A percentile compares a stretch with the other conserved stretches of the same genome.
These are phyloP conservation scores for Podospora appendiculata DNA, from an alignment of 495 filamentous ascomycete species.

Conservation along the genomic window DNA sequence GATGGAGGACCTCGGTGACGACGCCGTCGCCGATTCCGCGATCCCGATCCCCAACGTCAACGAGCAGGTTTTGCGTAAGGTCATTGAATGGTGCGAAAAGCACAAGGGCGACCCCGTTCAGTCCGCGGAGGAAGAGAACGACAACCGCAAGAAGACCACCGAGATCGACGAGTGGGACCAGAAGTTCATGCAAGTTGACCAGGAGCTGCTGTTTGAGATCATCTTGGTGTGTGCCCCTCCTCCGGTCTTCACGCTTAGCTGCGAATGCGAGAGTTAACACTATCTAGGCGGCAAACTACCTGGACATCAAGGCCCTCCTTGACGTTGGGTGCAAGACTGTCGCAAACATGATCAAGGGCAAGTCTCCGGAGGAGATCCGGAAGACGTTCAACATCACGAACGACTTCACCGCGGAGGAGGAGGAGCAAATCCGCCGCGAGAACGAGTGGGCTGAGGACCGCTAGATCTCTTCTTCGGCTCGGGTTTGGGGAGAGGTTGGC, in stretches of 20 bases:
- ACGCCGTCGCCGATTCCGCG: constrained; percentile 57
- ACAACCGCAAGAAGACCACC: constrained; percentile 93
- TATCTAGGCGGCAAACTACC: constrained; percentile 61
- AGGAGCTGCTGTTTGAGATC: constrained; percentile 99
- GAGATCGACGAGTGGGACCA: constrained; percentile 99
- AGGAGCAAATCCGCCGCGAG: constrained; percentile 76
- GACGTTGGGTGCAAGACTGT: constrained; percentile 82
- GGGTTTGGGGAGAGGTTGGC: not conserved
- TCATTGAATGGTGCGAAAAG: constrained; percentile 95
- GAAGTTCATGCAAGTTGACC: constrained; percentile 99
- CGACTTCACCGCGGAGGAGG: constrained; percentile 75
- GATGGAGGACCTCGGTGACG: constrained; percentile 82
- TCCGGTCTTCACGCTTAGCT: not conserved
- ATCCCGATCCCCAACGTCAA: constrained; percentile 82
- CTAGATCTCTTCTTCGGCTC: constrained; percentile 14
- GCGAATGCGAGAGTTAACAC: not conserved
- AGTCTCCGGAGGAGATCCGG: constrained; percentile 72
- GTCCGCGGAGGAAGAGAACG: constrained; percentile 77
- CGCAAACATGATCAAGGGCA: constrained; percentile 84
- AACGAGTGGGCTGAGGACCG: constrained; percentile 80
- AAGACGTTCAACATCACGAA: constrained; percentile 83
- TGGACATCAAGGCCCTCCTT: constrained; percentile 75
- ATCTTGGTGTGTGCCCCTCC: constrained; percentile 64
- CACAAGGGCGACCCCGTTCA: constrained; percentile 80
- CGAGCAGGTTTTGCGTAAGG: constrained; percentile 86